Conservation (phyloP, 306 rosid genomes). For the Nissolia schottii region DNA sequence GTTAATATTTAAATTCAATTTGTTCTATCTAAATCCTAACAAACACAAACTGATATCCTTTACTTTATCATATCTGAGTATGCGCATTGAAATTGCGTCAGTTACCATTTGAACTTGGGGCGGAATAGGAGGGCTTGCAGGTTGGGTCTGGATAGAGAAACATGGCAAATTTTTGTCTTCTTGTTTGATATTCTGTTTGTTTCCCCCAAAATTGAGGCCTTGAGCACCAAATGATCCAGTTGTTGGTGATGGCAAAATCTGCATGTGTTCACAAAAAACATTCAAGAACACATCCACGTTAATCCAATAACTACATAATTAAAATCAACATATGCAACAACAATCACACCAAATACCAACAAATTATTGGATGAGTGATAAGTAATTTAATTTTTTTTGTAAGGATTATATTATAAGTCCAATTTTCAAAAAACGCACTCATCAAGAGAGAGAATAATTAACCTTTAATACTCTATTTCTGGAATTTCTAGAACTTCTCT, state of each 20-base stretch:
- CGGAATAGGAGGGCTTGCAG: conserved; percentile 40
- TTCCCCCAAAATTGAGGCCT: conserved; percentile 33
- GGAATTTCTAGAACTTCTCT: too few relatives aligned
- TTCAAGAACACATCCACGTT: background rate
- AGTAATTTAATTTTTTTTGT: too few relatives aligned
- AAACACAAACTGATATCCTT: too few relatives aligned
- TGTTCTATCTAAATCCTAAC: too few relatives aligned
- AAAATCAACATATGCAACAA: background rate
- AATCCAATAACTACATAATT: background rate
- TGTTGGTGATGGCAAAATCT: conserved; percentile 83
- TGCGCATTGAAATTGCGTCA: background rate
- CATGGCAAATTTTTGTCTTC: conserved; percentile 48
- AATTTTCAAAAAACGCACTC: too few relatives aligned
- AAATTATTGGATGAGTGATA: too few relatives aligned
- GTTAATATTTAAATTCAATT: too few relatives aligned
- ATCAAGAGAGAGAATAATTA: too few relatives aligned
- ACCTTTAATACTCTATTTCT: too few relatives aligned
- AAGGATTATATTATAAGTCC: too few relatives aligned
- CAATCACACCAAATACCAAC: background rate
- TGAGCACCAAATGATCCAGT: conserved; percentile 69
- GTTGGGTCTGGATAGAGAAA: conserved; percentile 65
- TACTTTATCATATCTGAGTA: too few relatives aligned
- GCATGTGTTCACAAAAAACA: background rate
- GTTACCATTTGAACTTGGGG: conserved; percentile 43
- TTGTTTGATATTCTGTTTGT: conserved; percentile 48